A percentile compares a stretch with the other conserved stretches of the same genome.
These are phyloP conservation scores for Candida piceae DNA, from an alignment of 805 yeast species.

Conservation along the genomic window DNA sequence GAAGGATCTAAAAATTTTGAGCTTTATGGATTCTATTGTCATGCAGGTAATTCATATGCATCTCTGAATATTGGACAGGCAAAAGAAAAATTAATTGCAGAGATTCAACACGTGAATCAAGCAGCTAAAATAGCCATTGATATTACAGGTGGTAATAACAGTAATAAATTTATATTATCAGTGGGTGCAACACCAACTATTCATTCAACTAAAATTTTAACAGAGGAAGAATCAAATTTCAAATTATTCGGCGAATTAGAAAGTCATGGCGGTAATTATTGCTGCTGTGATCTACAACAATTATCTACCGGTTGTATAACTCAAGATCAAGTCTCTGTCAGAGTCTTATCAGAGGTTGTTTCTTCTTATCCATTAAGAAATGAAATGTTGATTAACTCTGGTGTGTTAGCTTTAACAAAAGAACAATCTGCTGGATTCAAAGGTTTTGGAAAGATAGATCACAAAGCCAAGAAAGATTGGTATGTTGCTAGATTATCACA, in stretches of 20 bases:
- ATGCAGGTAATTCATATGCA: constrained; percentile 72
- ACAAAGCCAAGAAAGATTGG: constrained; percentile 57
- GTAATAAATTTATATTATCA: constrained; percentile 39
- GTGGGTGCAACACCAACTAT: constrained; percentile 84
- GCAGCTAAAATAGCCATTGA: constrained; percentile 41
- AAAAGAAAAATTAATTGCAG: constrained; percentile 44
- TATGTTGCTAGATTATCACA: constrained; percentile 64
- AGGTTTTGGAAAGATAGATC: constrained; percentile 46
- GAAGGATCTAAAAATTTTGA: too few relatives aligned
- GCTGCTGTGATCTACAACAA: constrained; percentile 72
- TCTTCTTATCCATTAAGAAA: constrained; percentile 59
- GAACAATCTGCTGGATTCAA: constrained; percentile 31
- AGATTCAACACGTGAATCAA: constrained; percentile 48
- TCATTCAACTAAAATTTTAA: constrained; percentile 41
- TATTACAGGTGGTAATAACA: constrained; percentile 7
- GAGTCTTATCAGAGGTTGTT: constrained; percentile 53
- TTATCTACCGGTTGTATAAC: constrained; percentile 60
- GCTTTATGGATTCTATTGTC: constrained; percentile 64
- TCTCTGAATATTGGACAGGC: constrained; percentile 44
- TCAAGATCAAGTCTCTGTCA: constrained; percentile 41
- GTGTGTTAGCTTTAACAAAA: constrained; percentile 64
- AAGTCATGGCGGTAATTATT: constrained; percentile 78
- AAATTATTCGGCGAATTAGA: constrained; percentile 44
- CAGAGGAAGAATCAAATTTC: constrained; percentile 7
- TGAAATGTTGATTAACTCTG: constrained; percentile 65